Evolutionary conservation across 306 rosid genomes (phyloP), one percentile per base, ranked within the genome.

Genomic region (Rubus parviflorus): DNA sequence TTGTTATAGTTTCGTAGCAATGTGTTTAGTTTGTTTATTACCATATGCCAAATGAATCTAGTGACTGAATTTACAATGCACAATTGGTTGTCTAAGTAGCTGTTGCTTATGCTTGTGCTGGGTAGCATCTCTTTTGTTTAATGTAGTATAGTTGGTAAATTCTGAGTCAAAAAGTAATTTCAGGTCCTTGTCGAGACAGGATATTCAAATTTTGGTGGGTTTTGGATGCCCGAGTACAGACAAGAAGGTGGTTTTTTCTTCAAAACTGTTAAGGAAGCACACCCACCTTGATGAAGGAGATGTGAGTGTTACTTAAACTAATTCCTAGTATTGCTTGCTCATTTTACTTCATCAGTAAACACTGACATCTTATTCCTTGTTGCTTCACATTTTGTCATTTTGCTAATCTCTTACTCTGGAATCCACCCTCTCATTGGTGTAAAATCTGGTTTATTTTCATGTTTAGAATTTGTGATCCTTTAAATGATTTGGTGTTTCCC

Each of bases 271-370:
- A 14, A 90, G 98, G 86, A 92, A 89, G 87, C 91, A 74, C 37
- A 89, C 74, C 77, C 97, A 95, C 86, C 96, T 95, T 30, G 98
- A 95, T 68, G 98, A 95, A 85, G 98, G 97, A 88, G 98, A 95
- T 86, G 98, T 92, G 84, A 92, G 98, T 78, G 40, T 66, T 77
- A 40, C 73, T 74, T 63, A 6, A 1, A 54, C 25, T 76, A 6
- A 51, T 5, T 49, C 25, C 68, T 61, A 11, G n/a, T 65, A 53
- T 43, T 37, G 6, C 20, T 62, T 52, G 19, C 43, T 53, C 8
- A 2, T 49, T n/a, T 20, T n/a, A 40, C 42, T 51, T 71, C 4
- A 3, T 71, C 3, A 23, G 1, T 60, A 25, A 4, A 10, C 6
- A 23, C 47, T 20, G 9, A 35, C 12, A 35, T 71, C 74, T 25